A percentile compares a stretch with the other conserved stretches of the same genome.
Conservation (phyloP, 1,284 basidiomycete genomes). For the Phellopilus nigrolimitatus region DNA sequence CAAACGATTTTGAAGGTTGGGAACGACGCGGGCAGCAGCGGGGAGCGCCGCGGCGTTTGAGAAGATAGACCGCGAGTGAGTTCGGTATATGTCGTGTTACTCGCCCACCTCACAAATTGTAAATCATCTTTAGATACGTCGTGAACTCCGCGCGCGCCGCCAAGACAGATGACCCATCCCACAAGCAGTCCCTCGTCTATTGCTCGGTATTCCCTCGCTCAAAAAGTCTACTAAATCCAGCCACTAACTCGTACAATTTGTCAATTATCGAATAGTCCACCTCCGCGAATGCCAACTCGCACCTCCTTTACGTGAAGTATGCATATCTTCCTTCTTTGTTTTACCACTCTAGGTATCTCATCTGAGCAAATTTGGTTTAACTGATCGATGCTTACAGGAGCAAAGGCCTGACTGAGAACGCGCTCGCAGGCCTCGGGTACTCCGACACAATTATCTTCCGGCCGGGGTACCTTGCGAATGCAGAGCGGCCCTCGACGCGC, state of each 20-base stretch:
- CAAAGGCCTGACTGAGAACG: slow-evolving; percentile 39
- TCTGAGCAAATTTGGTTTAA: not conserved
- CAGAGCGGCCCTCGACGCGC: slow-evolving; percentile 22
- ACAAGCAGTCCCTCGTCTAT: slow-evolving; percentile 33
- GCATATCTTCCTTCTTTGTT: not conserved
- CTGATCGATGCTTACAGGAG: slow-evolving; percentile 23
- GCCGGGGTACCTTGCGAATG: slow-evolving; percentile 31
- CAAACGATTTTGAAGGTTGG: slow-evolving; percentile 22
- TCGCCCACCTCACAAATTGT: not conserved
- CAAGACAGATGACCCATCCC: slow-evolving; percentile 21
- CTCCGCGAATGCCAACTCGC: slow-evolving; percentile 26
- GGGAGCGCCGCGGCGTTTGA: slow-evolving; percentile 32
- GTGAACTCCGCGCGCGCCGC: slow-evolving; percentile 34
- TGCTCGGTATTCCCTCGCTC: slow-evolving; percentile 26
- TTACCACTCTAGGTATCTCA: not conserved
- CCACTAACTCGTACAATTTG: not conserved
- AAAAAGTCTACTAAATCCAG: not conserved
- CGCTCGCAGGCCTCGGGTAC: slow-evolving; percentile 33
- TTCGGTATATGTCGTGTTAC: not conserved
- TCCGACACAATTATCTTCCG: slow-evolving; percentile 33
- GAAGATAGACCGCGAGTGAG: slow-evolving; percentile 34
- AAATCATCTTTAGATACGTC: slow-evolving; percentile 29
- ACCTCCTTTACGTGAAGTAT: slow-evolving; percentile 27
- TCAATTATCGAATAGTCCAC: slow-evolving; percentile 19
- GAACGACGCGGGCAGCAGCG: slow-evolving; percentile 32